A percentile compares a stretch with the other conserved stretches of the same genome.
phyloP scores from a whole-genome alignment of 768 basidiomycete species.

The Pleurotus giganteus region DNA sequence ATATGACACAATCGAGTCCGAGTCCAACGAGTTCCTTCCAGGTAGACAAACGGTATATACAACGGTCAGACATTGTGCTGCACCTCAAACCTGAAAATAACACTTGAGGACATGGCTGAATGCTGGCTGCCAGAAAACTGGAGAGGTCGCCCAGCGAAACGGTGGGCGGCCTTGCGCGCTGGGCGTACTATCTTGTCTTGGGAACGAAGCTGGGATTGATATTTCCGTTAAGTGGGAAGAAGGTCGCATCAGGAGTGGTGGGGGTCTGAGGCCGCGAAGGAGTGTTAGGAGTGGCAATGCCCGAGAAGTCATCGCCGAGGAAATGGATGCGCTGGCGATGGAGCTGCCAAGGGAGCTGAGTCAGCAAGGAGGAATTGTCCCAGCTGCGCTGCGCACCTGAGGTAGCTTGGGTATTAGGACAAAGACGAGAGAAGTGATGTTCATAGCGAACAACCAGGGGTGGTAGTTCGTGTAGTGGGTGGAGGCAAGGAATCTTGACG shows the following conservation, averaged over 20 bases:
- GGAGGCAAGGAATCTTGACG: constrained; percentile 83
- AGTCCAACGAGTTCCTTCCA: too few relatives aligned
- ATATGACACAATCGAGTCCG: too few relatives aligned
- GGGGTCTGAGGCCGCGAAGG: constrained; percentile 53
- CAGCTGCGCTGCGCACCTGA: constrained; percentile 47
- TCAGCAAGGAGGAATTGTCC: constrained; percentile 14
- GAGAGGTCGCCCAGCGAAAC: too few relatives aligned
- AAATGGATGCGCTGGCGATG: constrained; percentile 84
- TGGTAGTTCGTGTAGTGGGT: constrained; percentile 99
- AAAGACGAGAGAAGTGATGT: constrained; percentile 74
- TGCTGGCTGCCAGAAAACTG: too few relatives aligned
- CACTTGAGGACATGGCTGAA: too few relatives aligned
- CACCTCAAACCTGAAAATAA: too few relatives aligned
- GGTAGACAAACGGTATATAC: too few relatives aligned
- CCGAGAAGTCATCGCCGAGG: constrained; percentile 62
- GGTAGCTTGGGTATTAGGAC: constrained; percentile 96
- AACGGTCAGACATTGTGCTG: too few relatives aligned
- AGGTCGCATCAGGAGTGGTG: constrained; percentile 3
- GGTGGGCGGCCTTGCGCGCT: too few relatives aligned
- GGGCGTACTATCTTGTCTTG: neutral
- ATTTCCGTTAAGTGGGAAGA: constrained; percentile 12
- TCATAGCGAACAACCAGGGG: constrained; percentile 89
- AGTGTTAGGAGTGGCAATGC: constrained; percentile 63
- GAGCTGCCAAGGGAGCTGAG: constrained; percentile 43
- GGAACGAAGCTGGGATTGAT: constrained; percentile 2